Evolutionary conservation across 2,329 filamentous ascomycete species (phyloP).

Genomic region (Neobulgaria alba): DNA sequence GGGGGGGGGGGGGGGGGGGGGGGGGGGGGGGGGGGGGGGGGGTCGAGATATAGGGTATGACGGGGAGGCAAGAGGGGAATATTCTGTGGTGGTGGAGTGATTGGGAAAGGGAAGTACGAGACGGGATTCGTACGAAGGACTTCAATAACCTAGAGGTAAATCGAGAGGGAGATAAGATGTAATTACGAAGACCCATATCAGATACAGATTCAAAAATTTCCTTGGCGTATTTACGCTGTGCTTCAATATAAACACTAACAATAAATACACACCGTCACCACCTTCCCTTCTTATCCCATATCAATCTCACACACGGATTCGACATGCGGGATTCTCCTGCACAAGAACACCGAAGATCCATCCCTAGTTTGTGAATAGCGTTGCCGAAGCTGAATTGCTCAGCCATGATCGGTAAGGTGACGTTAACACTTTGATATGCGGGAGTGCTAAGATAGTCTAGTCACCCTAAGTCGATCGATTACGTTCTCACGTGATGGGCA

Average conservation of each 20-base stretch:
- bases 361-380: conserved; percentile 1
- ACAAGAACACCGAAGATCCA: conserved; percentile 1
- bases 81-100: no score
- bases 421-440: conserved; percentile 9
- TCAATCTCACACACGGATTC: no score
- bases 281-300: neutral
- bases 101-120: no score
- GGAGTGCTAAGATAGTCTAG: no score
- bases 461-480: conserved; percentile 1
- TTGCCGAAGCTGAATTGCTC: conserved; percentile 1
- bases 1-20: no score
- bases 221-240: conserved; percentile 6
- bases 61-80: no score
- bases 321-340: conserved; percentile 7
- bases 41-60: no score
- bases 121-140: no score
- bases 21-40: no score
- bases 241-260: conserved; percentile 1
- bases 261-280: conserved; percentile 12
- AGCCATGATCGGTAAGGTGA: conserved; percentile 5
- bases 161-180: no score
- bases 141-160: neutral
- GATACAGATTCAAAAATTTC: no score
- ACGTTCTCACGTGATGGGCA: neutral
- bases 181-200: no score